Conservation (phyloP, 108 stramenopile species). For the Cyclotella kingstonii region DNA sequence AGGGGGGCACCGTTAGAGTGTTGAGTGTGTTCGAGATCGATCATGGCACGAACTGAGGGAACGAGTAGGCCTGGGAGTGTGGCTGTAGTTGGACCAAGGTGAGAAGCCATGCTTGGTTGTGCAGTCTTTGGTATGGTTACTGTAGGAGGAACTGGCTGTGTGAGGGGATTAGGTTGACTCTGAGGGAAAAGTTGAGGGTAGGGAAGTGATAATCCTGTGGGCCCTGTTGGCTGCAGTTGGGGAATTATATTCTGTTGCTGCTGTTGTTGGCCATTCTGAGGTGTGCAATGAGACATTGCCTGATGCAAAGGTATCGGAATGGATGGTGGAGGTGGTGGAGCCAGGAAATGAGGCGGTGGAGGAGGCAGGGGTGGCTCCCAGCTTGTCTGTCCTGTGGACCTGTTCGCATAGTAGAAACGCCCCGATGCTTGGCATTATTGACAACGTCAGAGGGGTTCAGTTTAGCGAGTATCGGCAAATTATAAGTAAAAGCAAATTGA, state of each 20-base stretch:
- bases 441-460: not conserved
- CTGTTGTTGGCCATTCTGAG: conserved; percentile 6
- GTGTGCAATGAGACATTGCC: not conserved
- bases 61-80: conserved; percentile 35
- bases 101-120: not conserved
- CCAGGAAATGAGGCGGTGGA: conserved; percentile 15
- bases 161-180: not conserved
- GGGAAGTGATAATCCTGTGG: no score
- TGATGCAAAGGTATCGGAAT: conserved; percentile 8
- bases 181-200: conserved; percentile 6
- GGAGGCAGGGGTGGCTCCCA: conserved; percentile 44
- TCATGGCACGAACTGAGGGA: conserved; percentile 46
- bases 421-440: conserved; percentile 21
- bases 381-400: conserved; percentile 45
- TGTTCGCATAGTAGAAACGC: conserved; percentile 36
- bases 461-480: not conserved
- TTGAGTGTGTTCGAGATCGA: conserved; percentile 31
- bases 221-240: no score
- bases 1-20: not conserved
- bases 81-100: conserved; percentile 28
- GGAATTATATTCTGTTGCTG: no score
- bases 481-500: not conserved
- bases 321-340: conserved; percentile 6
- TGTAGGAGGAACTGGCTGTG: not conserved
- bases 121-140: not conserved